phyloP scores from a whole-genome alignment of 202 grass and related monocot species.

The Hordeum pubiflorum region DNA sequence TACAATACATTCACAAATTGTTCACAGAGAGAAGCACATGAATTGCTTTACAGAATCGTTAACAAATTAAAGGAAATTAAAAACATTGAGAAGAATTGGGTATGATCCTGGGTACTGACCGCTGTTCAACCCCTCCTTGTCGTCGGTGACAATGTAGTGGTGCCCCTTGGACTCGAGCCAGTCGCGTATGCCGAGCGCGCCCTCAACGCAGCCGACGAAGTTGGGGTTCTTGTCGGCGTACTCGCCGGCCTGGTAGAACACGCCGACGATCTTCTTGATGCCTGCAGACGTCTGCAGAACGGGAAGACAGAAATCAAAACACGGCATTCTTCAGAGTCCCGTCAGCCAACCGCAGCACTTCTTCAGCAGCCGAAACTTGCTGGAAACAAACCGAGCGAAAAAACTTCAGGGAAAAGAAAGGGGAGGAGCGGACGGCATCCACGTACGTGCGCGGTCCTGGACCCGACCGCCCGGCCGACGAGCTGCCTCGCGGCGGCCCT shows the following conservation, averaged over 20 bases:
- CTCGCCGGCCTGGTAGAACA: slow-evolving; percentile 90
- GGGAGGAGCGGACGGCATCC: not conserved
- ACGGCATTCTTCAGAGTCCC: not conserved
- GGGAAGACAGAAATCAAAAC: not conserved
- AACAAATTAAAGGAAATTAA: not conserved
- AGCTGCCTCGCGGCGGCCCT: slow-evolving; percentile 31
- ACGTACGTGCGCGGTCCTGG: slow-evolving; percentile 29
- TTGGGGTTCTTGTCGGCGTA: slow-evolving; percentile 74
- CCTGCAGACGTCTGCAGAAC: slow-evolving; percentile 51
- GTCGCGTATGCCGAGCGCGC: slow-evolving; percentile 59
- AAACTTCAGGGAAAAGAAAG: not conserved
- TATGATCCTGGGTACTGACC: slow-evolving; percentile 31
- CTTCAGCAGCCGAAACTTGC: not conserved
- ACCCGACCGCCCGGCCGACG: slow-evolving; percentile 25
- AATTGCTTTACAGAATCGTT: not conserved
- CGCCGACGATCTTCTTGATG: slow-evolving; percentile 95
- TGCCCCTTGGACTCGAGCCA: slow-evolving; percentile 90
- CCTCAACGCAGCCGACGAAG: slow-evolving; percentile 83
- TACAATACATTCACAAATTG: not conserved
- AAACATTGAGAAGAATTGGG: not conserved
- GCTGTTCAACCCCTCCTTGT: slow-evolving; percentile 77
- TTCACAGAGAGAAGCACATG: not conserved
- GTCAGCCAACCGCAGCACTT: not conserved
- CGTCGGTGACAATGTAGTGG: slow-evolving; percentile 83
- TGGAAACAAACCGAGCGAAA: too few relatives aligned